Evolutionary conservation across 1,139 yeast genomes (phyloP), one percentile per base, ranked within the genome.

Genomic region (Pichia sp.): DNA sequence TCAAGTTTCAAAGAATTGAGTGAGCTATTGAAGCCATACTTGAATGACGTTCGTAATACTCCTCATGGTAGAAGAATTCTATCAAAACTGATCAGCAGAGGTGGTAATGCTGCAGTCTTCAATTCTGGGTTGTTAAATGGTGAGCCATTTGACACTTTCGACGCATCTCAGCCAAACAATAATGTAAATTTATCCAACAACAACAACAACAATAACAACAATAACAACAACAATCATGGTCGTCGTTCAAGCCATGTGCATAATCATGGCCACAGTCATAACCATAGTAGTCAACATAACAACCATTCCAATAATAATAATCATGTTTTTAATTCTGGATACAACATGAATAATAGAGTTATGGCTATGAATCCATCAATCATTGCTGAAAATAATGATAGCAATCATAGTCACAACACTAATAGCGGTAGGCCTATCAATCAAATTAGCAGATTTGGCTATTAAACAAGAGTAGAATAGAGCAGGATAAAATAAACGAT

Each of bases 1-100:
- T 67, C 60, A 46, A 65, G 69, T 45, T 67, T 66, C 53, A 65
- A 60, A 46, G 63, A 83, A 55, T 73, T 87, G 56, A 79, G 85
- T 38, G 76, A 72, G 33, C 72, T 80, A 36, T 77, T 87, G 61
- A 80, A 78, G 62, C 93, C 93, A 14, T 77, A 82, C 59, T 73
- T 87, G 60, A 82, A 75, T 59, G 74, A 75, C 59, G 87, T 89
- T 55, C 84, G 90, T 69, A 87, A 88, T 63, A 90, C 97, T 27
- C 97, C 98, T 4, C 96, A 92, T 70, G 98, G 98, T 24, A 81
- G 96, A 68, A 81, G 97, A 67, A 91, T 93, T 30, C 56, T 67
- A 45, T 67, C 70, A 12, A 67, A 68, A 49, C 58, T 68, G 47
- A 65, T 66, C 51, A 61, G 67, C 51, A 61, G 70, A 51, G 69